Evolutionary conservation across 805 yeast species (phyloP).

Genomic region (Spathaspora boniae): DNA sequence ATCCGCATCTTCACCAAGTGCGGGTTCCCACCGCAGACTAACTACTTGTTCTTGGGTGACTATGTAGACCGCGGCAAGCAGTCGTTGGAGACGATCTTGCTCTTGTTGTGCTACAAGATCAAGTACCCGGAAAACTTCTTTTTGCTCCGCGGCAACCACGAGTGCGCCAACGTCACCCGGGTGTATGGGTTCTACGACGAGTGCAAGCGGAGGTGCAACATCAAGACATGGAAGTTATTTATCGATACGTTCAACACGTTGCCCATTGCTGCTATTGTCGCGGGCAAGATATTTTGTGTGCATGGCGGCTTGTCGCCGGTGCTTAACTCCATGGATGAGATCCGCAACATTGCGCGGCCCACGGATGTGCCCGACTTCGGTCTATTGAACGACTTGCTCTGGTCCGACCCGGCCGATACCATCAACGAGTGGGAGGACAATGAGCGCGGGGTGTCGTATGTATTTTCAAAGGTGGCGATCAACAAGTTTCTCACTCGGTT

Average conservation of each 20-base stretch:
- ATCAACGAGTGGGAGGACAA: constrained; percentile 85
- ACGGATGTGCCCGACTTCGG: constrained; percentile 99
- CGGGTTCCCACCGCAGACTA: constrained; percentile 94
- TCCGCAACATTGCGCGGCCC: constrained; percentile 98
- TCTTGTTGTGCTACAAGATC: constrained; percentile 87
- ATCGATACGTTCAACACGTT: constrained; percentile 98
- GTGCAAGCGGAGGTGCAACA: constrained; percentile 96
- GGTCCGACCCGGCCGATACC: constrained; percentile 86
- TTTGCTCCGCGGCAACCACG: constrained; percentile 91
- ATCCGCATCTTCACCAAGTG: constrained; percentile 90
- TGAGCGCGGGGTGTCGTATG: constrained; percentile 80
- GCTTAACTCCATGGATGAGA: constrained; percentile 96
- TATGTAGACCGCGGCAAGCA: constrained; percentile 98
- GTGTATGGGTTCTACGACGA: constrained; percentile 98
- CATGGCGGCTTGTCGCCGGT: constrained; percentile 99
- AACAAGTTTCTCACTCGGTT: constrained; percentile 71
- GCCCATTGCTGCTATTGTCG: constrained; percentile 97
- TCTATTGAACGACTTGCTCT: constrained; percentile 81
- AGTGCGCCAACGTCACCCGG: constrained; percentile 93
- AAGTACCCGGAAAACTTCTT: constrained; percentile 96
- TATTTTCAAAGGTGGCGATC: constrained; percentile 75
- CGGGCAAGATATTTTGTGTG: constrained; percentile 97
- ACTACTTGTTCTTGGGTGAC: constrained; percentile 90
- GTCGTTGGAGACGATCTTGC: constrained; percentile 84
- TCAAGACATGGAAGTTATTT: constrained; percentile 97